Evolutionary conservation across 2,329 filamentous ascomycete species (phyloP).

Genomic region (Fusarium nematophilum): DNA sequence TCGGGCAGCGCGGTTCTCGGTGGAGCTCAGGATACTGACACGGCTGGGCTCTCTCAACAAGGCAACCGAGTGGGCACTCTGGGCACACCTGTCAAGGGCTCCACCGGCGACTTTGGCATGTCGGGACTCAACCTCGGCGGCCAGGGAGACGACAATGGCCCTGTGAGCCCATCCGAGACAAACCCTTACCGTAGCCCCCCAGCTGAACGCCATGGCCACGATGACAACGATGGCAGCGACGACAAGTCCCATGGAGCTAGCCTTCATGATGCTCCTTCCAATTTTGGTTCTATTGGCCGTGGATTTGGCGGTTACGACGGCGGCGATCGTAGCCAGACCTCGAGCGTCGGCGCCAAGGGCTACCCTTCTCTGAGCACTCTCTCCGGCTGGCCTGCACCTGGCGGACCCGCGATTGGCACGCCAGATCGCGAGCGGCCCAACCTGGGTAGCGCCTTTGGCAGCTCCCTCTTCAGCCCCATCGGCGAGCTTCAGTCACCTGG

Average conservation of each 20-base stretch:
- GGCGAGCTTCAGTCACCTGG: slow-evolving; percentile 83
- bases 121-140: slow-evolving; percentile 67
- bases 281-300: slow-evolving; percentile 66
- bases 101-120: slow-evolving; percentile 71
- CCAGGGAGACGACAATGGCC: slow-evolving; percentile 71
- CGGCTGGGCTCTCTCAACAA: slow-evolving; percentile 41
- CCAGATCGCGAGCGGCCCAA: slow-evolving; percentile 73
- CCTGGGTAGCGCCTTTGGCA: slow-evolving; percentile 75
- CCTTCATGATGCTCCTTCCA: slow-evolving; percentile 53
- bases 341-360: slow-evolving; percentile 82
- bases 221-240: slow-evolving; percentile 66
- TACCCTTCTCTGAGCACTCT: slow-evolving; percentile 73
- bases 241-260: slow-evolving; percentile 59
- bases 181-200: slow-evolving; percentile 96
- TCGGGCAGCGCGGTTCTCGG: slow-evolving; percentile 79
- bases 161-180: slow-evolving; percentile 91
- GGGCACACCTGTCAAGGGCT: slow-evolving; percentile 67
- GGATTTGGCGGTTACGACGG: slow-evolving; percentile 70
- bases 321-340: slow-evolving; percentile 92
- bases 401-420: slow-evolving; percentile 69
- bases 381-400: slow-evolving; percentile 70
- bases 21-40: slow-evolving; percentile 77
- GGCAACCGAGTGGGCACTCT: slow-evolving; percentile 55
- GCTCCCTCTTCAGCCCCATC: slow-evolving; percentile 81
- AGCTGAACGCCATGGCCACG: slow-evolving; percentile 76